phyloP scores from a whole-genome alignment of 306 rosid genomes.

The Lupinus albus region DNA sequence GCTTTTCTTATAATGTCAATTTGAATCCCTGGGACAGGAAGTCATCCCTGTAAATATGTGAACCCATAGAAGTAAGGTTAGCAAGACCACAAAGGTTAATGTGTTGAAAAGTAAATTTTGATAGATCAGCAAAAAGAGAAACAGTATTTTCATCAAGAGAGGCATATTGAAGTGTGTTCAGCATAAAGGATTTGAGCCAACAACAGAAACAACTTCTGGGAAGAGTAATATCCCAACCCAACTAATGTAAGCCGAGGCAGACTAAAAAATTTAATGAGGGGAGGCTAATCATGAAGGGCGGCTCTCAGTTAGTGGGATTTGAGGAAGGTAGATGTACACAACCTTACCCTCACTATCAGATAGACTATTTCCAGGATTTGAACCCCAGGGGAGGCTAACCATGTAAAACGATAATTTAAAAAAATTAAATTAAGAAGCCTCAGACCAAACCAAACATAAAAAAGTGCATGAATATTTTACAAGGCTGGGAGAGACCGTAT shows the following conservation, averaged over 20 bases:
- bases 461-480: no score
- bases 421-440: no score
- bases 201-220: background rate
- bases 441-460: no score
- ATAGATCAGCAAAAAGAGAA: background rate
- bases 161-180: background rate
- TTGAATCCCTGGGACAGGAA: constrained; percentile 68
- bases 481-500: no score
- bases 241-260: background rate
- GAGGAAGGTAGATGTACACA: no score
- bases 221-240: background rate
- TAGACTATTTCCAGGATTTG: no score
- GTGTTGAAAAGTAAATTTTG: background rate
- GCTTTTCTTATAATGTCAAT: constrained; percentile 50
- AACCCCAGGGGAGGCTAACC: no score
- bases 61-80: constrained; percentile 11
- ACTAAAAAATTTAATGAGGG: no score
- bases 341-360: no score
- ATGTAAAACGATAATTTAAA: no score
- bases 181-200: background rate
- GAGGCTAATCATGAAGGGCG: no score
- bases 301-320: no score
- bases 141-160: background rate
- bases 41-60: constrained; percentile 51
- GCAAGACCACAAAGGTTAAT: background rate